phyloP scores from a whole-genome alignment of 1,139 yeast species.

The Yamadazyma diddensiae region DNA sequence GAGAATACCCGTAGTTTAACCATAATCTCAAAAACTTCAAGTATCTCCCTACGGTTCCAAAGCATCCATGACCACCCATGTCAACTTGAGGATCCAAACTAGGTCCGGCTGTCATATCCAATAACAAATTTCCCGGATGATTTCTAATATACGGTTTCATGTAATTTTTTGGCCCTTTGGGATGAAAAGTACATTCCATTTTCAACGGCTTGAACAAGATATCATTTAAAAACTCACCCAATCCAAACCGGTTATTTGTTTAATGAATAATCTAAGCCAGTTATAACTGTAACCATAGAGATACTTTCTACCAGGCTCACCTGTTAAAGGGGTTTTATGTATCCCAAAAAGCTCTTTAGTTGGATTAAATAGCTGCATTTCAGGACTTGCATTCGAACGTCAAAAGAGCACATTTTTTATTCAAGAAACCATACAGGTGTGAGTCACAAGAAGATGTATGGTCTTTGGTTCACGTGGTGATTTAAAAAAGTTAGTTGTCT shows the following conservation, averaged over 20 bases:
- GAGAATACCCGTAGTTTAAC: conserved; percentile 43
- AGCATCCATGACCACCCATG: conserved; percentile 51
- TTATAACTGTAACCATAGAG: conserved; percentile 51
- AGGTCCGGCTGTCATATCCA: conserved; percentile 15
- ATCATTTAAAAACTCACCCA: conserved; percentile 40
- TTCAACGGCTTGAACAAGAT: conserved; percentile 45
- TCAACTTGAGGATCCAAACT: conserved; percentile 30
- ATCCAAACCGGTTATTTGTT: conserved; percentile 39
- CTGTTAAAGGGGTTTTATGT: conserved; percentile 37
- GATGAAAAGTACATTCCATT: conserved; percentile 38
- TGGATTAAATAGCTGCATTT: conserved; percentile 17
- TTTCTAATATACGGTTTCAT: conserved; percentile 25
- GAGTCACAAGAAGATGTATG: conserved; percentile 45
- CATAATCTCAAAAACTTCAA: conserved; percentile 43
- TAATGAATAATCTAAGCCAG: conserved; percentile 50
- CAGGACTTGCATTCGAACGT: conserved; percentile 8
- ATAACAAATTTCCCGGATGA: conserved; percentile 14
- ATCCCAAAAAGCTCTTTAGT: conserved; percentile 25
- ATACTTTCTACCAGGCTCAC: conserved; percentile 55
- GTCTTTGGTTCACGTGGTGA: conserved; percentile 39
- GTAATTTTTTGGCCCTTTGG: conserved; percentile 22
- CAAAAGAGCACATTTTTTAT: conserved; percentile 18
- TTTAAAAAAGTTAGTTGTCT: conserved; percentile 30
- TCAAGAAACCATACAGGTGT: conserved; percentile 50
- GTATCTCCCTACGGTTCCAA: conserved; percentile 42